Evolutionary conservation across 1,284 basidiomycete genomes (phyloP).

Genomic region (Austroboletus novae-zelandiae): DNA sequence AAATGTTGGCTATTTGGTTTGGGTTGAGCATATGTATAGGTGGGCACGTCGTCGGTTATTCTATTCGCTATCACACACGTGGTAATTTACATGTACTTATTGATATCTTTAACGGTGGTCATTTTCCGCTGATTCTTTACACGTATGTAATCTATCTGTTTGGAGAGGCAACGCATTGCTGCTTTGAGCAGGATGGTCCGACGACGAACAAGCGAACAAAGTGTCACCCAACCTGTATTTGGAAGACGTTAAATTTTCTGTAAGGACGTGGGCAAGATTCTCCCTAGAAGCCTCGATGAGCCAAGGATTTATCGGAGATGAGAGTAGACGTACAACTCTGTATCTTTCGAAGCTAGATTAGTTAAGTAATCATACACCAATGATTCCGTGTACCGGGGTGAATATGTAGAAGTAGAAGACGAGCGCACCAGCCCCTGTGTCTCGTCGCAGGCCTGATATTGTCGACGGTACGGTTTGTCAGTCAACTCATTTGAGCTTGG

Average conservation of each 20-base stretch:
- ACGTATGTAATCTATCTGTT: conserved; percentile 2
- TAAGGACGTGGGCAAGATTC: no score
- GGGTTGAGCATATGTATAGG: conserved; percentile 27
- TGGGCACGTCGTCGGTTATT: conserved; percentile 21
- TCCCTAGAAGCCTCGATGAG: conserved; percentile 8
- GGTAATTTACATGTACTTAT: conserved; percentile 36
- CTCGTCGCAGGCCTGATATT: conserved; percentile 91
- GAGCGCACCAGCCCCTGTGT: conserved; percentile 69
- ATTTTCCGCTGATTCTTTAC: conserved; percentile 8
- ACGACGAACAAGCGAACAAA: neutral
- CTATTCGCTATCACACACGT: conserved; percentile 19
- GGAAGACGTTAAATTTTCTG: no score
- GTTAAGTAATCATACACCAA: conserved; percentile 72
- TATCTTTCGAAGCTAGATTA: conserved; percentile 61
- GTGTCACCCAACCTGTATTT: no score
- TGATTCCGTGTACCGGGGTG: conserved; percentile 48
- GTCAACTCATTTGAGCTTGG: conserved; percentile 59
- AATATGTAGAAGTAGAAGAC: conserved; percentile 6
- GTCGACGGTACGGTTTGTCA: conserved; percentile 74
- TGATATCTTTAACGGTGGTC: conserved; percentile 28
- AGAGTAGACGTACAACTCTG: conserved; percentile 49
- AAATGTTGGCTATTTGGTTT: conserved; percentile 16
- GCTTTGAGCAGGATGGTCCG: conserved; percentile 1
- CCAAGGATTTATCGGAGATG: neutral
- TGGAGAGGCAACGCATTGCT: neutral